Base-by-base conservation (phyloP, 2,329 filamentous ascomycete species). In the Penicillium sp. region DNA sequence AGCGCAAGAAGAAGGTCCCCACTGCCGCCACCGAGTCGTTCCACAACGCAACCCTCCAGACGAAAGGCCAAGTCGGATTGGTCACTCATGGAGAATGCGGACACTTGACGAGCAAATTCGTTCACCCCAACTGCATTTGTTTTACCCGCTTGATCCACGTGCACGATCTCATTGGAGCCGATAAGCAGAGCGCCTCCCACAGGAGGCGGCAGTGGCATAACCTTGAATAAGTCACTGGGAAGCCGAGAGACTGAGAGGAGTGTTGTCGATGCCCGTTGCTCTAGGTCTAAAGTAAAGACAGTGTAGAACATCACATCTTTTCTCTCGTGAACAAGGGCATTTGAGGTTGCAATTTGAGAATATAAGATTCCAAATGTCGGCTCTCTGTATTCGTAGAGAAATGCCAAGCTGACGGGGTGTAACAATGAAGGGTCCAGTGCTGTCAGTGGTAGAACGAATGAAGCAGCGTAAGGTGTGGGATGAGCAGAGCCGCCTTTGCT, bases 331-430 rank as follows among this genome's bases (percentile, higher is more conserved):
- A 88, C 76, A 53, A 98, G 80, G 3, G 91, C 88, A 54, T 83
- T 82, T n/a, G 92, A 93, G 14, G 88, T 86, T 35, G 88, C 82
- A 62, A 86, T 80, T 52, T 87, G 88, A 1, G 93, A 91, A 47
- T 92, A 95, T 43, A 99, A 81, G 59, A 99, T 93, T 55, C 93
- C 95, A 78, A 99, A 96, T 0, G 95, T 99, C 13, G 95, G 93
- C 76, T 98, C 95, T 74, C 95, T 88, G 76, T 99, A 99, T 78
- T 98, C 93, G 82, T 98, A 86, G 63, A 99, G 80, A 75, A 99
- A 99, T 54, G 91, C 88, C 69, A 99, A 85, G 72, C 96, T 91
- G 69, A 97, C 87, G 49, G 93, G 92, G 75, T 96, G 90, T 59
- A 93, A 86, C 66, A 99, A 83, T 62, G 85, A 87, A 61, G 93